Evolutionary conservation across 257 asterid genomes (phyloP), one percentile per base, ranked within the genome.

Genomic region (Solanum pimpinellifolium): DNA sequence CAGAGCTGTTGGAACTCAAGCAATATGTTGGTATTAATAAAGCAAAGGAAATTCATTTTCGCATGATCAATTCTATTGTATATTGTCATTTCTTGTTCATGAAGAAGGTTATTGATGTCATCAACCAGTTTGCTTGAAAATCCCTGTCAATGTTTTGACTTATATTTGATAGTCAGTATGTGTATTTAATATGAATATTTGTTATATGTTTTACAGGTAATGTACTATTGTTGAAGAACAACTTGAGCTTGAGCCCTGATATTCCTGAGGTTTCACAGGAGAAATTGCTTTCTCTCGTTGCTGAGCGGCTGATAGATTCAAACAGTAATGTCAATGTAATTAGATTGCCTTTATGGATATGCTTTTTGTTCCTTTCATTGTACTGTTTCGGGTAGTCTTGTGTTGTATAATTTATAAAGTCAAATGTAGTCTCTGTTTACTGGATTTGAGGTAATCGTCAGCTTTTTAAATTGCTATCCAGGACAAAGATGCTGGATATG

Each of bases 261-360:
- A 89, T 93, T 88, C 90, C 96, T 37, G 98, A 95, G 93, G 98
- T 95, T 89, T 94, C 99, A 4, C 99, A 97, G 93, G 97, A 97
- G 90, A 93, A 93, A 85, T 91, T 97, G 94, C 96, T 95, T 11
- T 93, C 97, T 3, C 98, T 97, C 85, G 97, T 97, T 83, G 98
- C 96, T 75, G 98, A 95, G 91, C 94, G 95, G 85, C 90, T 97
- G 90, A 92, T 97, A 70, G 98, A 94, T 90, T 93, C 96, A 46
- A 97, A 97, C 92, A 91, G 89, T 87, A 90, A 91, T 88, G 84
- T 82, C 83, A 90, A 94, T 80, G 98, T 95, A 94, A 91, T 73
- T 88, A 15, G 59, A 37, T 86, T 18, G 23, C 59, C 70, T 66
- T 84, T 86, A 60, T 85, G 70, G 18, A 81, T 52, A 81, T 31